phyloP scores from a whole-genome alignment of 805 yeast species.

The Crinitomyces ghanaensis region DNA sequence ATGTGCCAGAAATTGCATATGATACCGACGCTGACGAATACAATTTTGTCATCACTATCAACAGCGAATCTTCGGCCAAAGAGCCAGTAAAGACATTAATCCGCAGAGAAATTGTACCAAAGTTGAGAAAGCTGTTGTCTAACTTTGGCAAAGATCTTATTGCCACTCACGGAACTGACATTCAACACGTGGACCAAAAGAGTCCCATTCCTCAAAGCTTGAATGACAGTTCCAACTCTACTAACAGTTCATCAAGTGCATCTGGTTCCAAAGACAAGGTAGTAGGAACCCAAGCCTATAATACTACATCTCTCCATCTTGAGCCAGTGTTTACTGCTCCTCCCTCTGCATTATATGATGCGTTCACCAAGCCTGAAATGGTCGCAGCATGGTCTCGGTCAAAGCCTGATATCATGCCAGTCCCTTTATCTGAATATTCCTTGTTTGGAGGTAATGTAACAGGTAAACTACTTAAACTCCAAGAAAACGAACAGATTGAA shows the following conservation, averaged over 20 bases:
- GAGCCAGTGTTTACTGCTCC: constrained; percentile 77
- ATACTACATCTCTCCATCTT: constrained; percentile 67
- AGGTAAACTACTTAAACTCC: constrained; percentile 55
- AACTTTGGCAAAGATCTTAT: constrained; percentile 73
- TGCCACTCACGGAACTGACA: constrained; percentile 64
- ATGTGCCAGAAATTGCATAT: constrained; percentile 87
- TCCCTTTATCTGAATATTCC: constrained; percentile 48
- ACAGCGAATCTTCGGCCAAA: constrained; percentile 36
- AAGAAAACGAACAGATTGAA: constrained; percentile 46
- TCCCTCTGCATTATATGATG: constrained; percentile 71
- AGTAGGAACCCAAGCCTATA: constrained; percentile 41
- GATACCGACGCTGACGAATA: constrained; percentile 79
- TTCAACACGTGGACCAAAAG: constrained; percentile 58
- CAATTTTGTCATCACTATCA: constrained; percentile 67
- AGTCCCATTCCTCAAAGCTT: constrained; percentile 3
- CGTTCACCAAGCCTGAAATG: constrained; percentile 64
- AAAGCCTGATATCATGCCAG: constrained; percentile 44
- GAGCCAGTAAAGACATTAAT: constrained; percentile 39
- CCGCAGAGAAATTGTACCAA: constrained; percentile 53
- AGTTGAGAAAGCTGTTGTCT: constrained; percentile 47
- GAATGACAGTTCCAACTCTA: background rate
- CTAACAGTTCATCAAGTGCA: constrained; percentile 2
- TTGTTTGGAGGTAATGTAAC: constrained; percentile 81
- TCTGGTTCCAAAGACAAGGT: constrained; percentile 7
- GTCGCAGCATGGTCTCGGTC: constrained; percentile 90